phyloP scores from a whole-genome alignment of 176 grass and related monocot genomes.

The Zea mays region Zm-B73-REFERENCE-NAM-5.0 NC_050099.1:247021001-247021500 shows the following conservation, averaged over 20 bases:
- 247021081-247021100: not conserved
- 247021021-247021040: no score
- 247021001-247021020: no score
- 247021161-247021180: conserved; percentile 32
- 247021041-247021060: no score
- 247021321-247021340: not conserved
- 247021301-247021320: not conserved
- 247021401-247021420: conserved; percentile 63
- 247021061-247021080: no score
- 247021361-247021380: conserved; percentile 93
- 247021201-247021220: not conserved
- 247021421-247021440: conserved; percentile 14
- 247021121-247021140: not conserved
- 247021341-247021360: conserved; percentile 60
- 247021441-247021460: not conserved
- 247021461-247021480: not conserved
- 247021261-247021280: not conserved
- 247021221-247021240: not conserved
- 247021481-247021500: conserved; percentile 55
- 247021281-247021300: not conserved
- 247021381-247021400: conserved; percentile 66
- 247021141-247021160: not conserved
- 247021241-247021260: conserved; percentile 17
- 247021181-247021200: not conserved
- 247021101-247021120: not conserved